Conservation (phyloP, 352 stramenopile genomes). For the Peronospora farinosa region DNA sequence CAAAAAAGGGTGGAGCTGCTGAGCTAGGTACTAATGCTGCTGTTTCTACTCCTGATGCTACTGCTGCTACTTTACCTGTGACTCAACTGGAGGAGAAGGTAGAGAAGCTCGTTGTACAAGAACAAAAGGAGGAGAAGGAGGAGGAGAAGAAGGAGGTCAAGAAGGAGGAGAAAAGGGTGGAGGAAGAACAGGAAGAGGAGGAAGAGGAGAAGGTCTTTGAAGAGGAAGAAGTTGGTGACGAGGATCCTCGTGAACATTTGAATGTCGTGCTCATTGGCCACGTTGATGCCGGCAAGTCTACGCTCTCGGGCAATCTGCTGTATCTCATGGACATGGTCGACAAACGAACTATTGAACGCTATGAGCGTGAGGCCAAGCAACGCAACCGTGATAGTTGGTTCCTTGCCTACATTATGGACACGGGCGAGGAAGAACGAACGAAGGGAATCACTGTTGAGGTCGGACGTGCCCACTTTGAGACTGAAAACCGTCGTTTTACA, state of each 20-base stretch:
- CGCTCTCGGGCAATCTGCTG: conserved; percentile 96
- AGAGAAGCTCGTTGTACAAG: conserved; percentile 21
- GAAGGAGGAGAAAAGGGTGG: conserved; percentile 23
- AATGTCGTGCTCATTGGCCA: conserved; percentile 99
- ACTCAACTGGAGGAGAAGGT: conserved; percentile 28
- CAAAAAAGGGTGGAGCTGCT: conserved; percentile 59
- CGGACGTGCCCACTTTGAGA: conserved; percentile 96
- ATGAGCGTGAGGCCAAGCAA: conserved; percentile 96
- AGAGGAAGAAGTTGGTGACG: conserved; percentile 77
- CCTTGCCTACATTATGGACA: conserved; percentile 99
- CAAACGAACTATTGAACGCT: conserved; percentile 98
- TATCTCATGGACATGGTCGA: conserved; percentile 98
- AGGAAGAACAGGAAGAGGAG: conserved; percentile 38
- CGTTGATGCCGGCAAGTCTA: conserved; percentile 98
- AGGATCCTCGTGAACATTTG: conserved; percentile 95
- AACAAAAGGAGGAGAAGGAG: conserved; percentile 24
- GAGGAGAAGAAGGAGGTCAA: conserved; percentile 17
- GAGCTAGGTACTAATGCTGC: conserved; percentile 21
- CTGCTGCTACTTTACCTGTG: conserved; percentile 22
- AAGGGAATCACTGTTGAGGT: conserved; percentile 89
- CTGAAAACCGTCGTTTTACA: conserved; percentile 91
- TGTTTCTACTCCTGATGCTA: conserved; percentile 10
- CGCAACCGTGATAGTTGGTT: conserved; percentile 87
- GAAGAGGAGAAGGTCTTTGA: conserved; percentile 25
- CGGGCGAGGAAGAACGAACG: conserved; percentile 96